Conservation (phyloP, 139 green algal species). For the Tetratostichococcus sp. region DNA sequence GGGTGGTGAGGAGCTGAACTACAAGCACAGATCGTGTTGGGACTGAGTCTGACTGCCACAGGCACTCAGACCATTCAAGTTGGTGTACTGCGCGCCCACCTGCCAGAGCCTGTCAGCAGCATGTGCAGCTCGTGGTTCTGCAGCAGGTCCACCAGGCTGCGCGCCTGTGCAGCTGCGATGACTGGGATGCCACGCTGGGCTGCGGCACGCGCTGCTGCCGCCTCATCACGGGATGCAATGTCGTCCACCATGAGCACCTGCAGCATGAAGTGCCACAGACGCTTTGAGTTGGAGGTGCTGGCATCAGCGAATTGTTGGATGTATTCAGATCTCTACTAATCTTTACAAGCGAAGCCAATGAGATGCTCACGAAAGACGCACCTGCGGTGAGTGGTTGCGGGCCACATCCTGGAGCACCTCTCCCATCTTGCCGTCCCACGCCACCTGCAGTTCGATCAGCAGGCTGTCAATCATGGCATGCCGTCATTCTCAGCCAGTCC, state of each 20-base stretch:
- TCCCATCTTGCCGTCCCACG: conserved; percentile 11
- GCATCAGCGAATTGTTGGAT: no score
- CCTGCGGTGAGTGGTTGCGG: conserved; percentile 54
- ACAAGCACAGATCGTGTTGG: no score
- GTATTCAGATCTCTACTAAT: no score
- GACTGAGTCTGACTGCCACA: no score
- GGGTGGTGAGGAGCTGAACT: no score
- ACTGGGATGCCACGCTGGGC: conserved; percentile 52
- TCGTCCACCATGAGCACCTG: conserved; percentile 62
- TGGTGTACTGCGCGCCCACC: no score
- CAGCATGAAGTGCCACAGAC: neutral
- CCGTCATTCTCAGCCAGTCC: neutral
- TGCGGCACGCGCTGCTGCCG: conserved; percentile 41
- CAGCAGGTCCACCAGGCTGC: conserved; percentile 10
- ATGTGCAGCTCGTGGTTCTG: conserved; percentile 57
- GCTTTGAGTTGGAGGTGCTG: no score
- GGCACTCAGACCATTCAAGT: no score
- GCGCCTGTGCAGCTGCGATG: conserved; percentile 50
- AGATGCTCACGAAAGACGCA: conserved; percentile 5
- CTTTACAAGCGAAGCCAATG: no score
- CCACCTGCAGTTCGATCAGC: neutral
- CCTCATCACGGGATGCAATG: conserved; percentile 55
- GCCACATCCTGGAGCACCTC: conserved; percentile 39
- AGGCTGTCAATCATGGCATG: no score
- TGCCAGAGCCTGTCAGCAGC: conserved; percentile 30